Evolutionary conservation across 169 alveolate species (phyloP).

Genomic region (Cyclospora cayetanensis): DNA sequence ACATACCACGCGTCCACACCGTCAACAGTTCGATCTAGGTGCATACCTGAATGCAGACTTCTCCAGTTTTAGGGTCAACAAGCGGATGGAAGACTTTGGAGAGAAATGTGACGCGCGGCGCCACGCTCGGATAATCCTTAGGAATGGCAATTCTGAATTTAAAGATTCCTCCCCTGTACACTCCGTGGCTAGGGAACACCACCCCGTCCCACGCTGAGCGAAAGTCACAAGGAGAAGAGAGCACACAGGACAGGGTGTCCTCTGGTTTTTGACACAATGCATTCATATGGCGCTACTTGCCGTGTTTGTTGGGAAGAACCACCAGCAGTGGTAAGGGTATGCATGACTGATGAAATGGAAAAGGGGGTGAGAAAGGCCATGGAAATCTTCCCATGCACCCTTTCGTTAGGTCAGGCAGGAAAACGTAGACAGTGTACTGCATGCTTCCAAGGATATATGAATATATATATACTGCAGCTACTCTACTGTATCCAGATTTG

Average conservation of each 20-base stretch:
- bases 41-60: conserved; percentile 19
- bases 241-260: background rate
- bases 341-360: background rate
- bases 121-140: conserved; percentile 74
- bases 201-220: conserved; percentile 81
- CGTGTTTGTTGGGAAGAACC: background rate
- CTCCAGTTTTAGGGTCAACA: conserved; percentile 36
- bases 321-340: background rate
- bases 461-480: background rate
- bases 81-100: conserved; percentile 75
- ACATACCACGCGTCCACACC: background rate
- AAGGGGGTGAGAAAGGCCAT: background rate
- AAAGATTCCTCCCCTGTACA: conserved; percentile 79
- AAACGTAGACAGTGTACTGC: background rate
- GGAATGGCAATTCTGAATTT: conserved; percentile 78
- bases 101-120: conserved; percentile 75
- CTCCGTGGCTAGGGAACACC: conserved; percentile 79
- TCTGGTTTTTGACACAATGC: background rate
- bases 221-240: background rate
- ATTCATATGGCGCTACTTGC: background rate
- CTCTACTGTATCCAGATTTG: background rate
- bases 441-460: background rate
- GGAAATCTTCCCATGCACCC: background rate
- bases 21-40: background rate
- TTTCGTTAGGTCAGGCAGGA: background rate